Percentiles rank a stretch among this genome's conserved stretches.
Evolutionary conservation across 768 basidiomycete genomes (phyloP).

Genomic region (Lentinula aciculospora): DNA sequence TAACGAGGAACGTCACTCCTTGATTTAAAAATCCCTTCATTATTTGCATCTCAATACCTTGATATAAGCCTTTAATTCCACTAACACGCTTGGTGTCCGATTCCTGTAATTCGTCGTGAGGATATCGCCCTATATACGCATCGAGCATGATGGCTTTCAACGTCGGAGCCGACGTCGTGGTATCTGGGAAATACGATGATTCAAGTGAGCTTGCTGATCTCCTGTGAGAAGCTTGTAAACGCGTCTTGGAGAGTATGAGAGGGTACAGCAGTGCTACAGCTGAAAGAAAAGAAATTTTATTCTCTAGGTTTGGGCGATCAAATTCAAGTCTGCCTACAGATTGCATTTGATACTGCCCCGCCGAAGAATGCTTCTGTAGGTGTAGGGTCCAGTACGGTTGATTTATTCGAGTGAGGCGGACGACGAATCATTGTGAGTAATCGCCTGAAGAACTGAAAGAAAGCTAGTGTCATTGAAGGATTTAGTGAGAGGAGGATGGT

Average conservation of each 20-base stretch:
- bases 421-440: constrained; percentile 22
- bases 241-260: constrained; percentile 55
- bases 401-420: constrained; percentile 1
- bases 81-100: constrained; percentile 9
- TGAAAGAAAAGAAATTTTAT: constrained; percentile 7
- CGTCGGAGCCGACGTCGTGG: constrained; percentile 7
- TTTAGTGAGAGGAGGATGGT: constrained; percentile 46
- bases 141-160: constrained; percentile 22
- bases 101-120: neutral
- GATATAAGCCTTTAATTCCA: constrained; percentile 40
- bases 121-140: constrained; percentile 23
- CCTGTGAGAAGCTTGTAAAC: constrained; percentile 32
- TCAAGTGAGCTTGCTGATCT: constrained; percentile 23
- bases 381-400: constrained; percentile 22
- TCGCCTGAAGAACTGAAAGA: constrained; percentile 46
- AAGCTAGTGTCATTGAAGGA: constrained; percentile 51
- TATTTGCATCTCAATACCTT: constrained; percentile 45
- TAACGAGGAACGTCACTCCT: constrained; percentile 53
- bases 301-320: no score
- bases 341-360: constrained; percentile 48
- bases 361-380: constrained; percentile 48
- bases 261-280: constrained; percentile 49
- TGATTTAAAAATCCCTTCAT: constrained; percentile 51
- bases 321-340: no score
- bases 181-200: constrained; percentile 21